Conservation (phyloP, 1,284 basidiomycete species). For the Neolentinus lepideus region DNA sequence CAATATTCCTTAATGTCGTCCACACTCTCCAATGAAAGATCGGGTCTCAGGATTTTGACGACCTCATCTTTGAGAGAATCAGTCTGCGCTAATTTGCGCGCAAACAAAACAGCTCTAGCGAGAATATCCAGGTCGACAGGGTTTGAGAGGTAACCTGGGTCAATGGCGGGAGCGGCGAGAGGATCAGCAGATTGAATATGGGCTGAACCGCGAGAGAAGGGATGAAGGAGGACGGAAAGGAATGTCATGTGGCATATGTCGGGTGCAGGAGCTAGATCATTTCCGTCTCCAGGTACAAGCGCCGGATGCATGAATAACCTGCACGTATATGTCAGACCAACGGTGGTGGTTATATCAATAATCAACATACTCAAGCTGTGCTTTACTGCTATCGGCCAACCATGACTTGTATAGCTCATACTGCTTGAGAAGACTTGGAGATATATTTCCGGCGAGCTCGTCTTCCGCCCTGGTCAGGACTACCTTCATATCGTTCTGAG, state of each 20-base stretch:
- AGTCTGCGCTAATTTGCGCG: conserved; percentile 6
- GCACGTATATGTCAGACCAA: background rate
- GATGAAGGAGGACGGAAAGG: conserved; percentile 10
- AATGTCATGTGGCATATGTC: conserved; percentile 9
- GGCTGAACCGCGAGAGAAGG: conserved; percentile 13
- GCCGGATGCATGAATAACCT: background rate
- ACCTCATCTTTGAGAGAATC: background rate
- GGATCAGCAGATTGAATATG: conserved; percentile 12
- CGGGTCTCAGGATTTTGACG: background rate
- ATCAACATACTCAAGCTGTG: conserved; percentile 5
- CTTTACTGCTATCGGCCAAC: conserved; percentile 1
- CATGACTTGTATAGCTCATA: background rate
- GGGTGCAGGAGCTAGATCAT: background rate
- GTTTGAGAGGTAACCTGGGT: conserved; percentile 10
- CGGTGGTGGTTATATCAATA: no score
- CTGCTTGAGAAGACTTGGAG: no score
- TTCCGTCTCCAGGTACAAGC: background rate
- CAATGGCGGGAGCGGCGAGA: conserved; percentile 9
- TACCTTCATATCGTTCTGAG: background rate
- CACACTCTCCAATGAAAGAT: background rate
- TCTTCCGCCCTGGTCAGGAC: background rate
- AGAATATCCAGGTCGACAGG: conserved; percentile 12
- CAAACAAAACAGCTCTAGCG: conserved; percentile 8
- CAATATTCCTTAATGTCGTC: conserved; percentile 5
- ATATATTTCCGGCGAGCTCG: background rate